Evolutionary conservation across 1,139 yeast genomes (phyloP), one percentile per base, ranked within the genome.

Genomic region (Suhomyces yuchorum): DNA sequence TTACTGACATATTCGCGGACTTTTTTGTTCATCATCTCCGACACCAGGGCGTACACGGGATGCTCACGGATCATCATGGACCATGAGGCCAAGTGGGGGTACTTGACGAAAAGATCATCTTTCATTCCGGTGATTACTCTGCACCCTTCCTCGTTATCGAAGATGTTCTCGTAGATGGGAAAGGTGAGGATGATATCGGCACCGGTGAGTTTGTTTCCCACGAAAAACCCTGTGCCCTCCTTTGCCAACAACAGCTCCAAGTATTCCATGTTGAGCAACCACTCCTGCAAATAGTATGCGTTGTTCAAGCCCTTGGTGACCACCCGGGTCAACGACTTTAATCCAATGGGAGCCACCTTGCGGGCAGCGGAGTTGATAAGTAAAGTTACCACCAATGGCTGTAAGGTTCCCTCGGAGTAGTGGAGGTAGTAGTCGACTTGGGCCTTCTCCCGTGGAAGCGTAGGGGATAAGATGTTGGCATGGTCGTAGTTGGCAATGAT

Each of bases 161-260:
- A 73, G 2, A 73, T 56, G 50, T 73, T 73, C 52, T 74, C 79
- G 51, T 46, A 51, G 22, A 74, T 51, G 0, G 81, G 81, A 63
- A 74, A 80, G 19, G 72, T 68, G 46, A 79, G 59, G 19, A 81
- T 73, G 42, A 84, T 70, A 57, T 84, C 90, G 2, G 88, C 89
- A 2, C 75, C 87, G 1, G 84, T 71, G 45, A 84, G 65, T 50
- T 71, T 71, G 49, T 78, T 72, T 2, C 84, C 84, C 9, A 81
- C 85, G 59, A 83, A 80, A 63, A 56, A 80, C 0, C 80, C 81
- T 9, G 73, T 68, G 20, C 73, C 72, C 43, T 75, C 70, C 43
- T 66, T 61, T 33, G 59, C 62, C 46, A 79, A 64, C 47, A 67
- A 66, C 12, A 59, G 57, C 43, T 79, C 82, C 53, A 78, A 63